These are phyloP conservation scores for Somion occarium DNA, from an alignment of 1,284 basidiomycete genomes.

Conservation along the genomic window DNA sequence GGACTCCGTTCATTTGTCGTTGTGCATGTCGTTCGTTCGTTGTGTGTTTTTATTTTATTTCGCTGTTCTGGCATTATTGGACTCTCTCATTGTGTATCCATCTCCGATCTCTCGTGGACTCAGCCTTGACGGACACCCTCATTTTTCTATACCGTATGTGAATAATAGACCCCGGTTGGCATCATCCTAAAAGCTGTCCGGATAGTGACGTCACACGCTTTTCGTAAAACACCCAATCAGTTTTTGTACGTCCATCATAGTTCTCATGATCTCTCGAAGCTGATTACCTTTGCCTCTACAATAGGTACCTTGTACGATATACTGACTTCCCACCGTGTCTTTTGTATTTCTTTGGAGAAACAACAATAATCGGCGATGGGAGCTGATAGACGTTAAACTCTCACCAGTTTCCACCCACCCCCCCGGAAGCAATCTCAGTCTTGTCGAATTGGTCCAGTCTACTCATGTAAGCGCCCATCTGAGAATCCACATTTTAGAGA, in stretches of 20 bases:
- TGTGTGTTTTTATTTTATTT: neutral
- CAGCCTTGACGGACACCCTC: too few species aligned
- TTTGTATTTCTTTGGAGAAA: too few species aligned
- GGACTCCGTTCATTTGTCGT: conserved; percentile 3
- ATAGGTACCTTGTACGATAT: too few species aligned
- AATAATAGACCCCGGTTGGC: neutral
- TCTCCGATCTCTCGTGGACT: neutral
- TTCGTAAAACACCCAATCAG: too few species aligned
- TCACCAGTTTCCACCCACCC: conserved; percentile 14
- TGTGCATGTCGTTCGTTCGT: neutral
- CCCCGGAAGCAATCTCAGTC: conserved; percentile 8
- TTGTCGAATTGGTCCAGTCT: conserved; percentile 11
- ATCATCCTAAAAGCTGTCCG: too few species aligned
- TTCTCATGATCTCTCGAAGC: too few species aligned
- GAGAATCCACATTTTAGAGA: too few species aligned
- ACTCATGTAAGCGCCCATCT: conserved; percentile 7
- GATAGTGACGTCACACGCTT: too few species aligned
- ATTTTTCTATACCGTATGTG: neutral
- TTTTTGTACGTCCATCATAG: too few species aligned
- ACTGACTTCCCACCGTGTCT: too few species aligned
- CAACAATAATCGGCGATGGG: conserved; percentile 8
- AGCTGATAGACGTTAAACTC: conserved; percentile 5
- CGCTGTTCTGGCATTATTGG: neutral
- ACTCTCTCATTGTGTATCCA: neutral
- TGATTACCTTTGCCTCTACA: too few species aligned